phyloP scores from a whole-genome alignment of 1,284 basidiomycete species.

The Uromyces viciae-fabae region DNA sequence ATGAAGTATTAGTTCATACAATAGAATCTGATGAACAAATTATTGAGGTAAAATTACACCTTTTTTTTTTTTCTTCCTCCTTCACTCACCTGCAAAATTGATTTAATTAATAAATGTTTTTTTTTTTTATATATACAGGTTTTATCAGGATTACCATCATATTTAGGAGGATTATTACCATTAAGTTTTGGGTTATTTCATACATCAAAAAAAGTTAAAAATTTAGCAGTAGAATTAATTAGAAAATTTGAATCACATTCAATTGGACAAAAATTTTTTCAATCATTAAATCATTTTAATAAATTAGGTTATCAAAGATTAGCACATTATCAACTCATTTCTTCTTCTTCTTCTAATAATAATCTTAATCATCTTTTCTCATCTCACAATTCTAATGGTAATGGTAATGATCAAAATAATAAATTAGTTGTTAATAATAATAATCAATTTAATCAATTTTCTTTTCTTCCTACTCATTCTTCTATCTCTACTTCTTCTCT shows the following conservation, averaged over 20 bases:
- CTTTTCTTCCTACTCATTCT: neutral
- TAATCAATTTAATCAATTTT: neutral
- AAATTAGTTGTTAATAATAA: neutral
- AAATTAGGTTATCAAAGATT: constrained; percentile 64
- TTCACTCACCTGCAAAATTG: neutral
- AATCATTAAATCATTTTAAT: constrained; percentile 83
- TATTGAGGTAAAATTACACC: constrained; percentile 67
- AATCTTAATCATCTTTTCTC: neutral
- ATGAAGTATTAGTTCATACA: constrained; percentile 67
- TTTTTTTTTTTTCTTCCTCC: no score
- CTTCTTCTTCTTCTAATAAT: neutral
- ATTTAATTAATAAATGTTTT: neutral
- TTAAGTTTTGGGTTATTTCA: constrained; percentile 87
- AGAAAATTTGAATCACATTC: constrained; percentile 70
- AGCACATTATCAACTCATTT: constrained; percentile 47
- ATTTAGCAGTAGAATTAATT: constrained; percentile 75
- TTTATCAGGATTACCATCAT: constrained; percentile 69
- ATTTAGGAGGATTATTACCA: constrained; percentile 76
- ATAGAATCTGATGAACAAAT: constrained; percentile 78
- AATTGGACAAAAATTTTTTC: constrained; percentile 76
- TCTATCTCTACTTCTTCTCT: neutral
- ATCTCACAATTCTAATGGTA: neutral
- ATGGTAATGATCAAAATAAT: neutral
- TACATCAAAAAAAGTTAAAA: constrained; percentile 69
- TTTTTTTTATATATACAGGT: constrained; percentile 60